Conservation (phyloP, 2,329 filamentous ascomycete genomes). For the Fusarium foetens region DNA sequence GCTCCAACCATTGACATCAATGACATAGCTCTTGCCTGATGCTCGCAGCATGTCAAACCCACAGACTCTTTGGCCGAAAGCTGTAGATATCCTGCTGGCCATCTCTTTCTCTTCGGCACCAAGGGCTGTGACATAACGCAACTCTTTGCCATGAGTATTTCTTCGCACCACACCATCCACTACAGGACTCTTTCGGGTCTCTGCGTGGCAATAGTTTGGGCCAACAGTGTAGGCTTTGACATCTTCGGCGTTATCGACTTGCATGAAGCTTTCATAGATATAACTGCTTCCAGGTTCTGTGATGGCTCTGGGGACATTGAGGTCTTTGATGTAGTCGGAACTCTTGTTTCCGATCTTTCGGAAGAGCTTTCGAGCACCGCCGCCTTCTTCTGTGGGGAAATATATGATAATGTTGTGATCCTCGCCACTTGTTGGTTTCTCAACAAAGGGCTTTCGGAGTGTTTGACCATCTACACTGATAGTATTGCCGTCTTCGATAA, state of each 20-base stretch:
- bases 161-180: slow-evolving; percentile 95
- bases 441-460: slow-evolving; percentile 93
- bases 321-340: slow-evolving; percentile 86
- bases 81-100: slow-evolving; percentile 87
- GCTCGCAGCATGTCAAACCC: slow-evolving; percentile 94
- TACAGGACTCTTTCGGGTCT: slow-evolving; percentile 96
- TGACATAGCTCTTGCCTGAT: slow-evolving; percentile 91
- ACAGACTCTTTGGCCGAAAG: slow-evolving; percentile 94
- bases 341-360: slow-evolving; percentile 99
- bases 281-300: slow-evolving; percentile 85
- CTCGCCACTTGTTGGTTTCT: slow-evolving; percentile 97
- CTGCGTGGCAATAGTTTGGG: slow-evolving; percentile 90
- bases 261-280: slow-evolving; percentile 96
- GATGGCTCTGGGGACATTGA: slow-evolving; percentile 81
- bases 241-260: slow-evolving; percentile 96
- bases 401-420: slow-evolving; percentile 99
- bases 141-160: slow-evolving; percentile 96
- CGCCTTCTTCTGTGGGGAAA: slow-evolving; percentile 86
- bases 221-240: slow-evolving; percentile 99
- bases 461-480: slow-evolving; percentile 85
- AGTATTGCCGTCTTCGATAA: slow-evolving; percentile 90
- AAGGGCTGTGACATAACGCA: slow-evolving; percentile 91
- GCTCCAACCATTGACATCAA: slow-evolving; percentile 99
- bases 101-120: slow-evolving; percentile 83
- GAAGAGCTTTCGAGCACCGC: slow-evolving; percentile 91